Conservation (phyloP, 2,329 filamentous ascomycete genomes). For the Exophiala xenobiotica region DNA sequence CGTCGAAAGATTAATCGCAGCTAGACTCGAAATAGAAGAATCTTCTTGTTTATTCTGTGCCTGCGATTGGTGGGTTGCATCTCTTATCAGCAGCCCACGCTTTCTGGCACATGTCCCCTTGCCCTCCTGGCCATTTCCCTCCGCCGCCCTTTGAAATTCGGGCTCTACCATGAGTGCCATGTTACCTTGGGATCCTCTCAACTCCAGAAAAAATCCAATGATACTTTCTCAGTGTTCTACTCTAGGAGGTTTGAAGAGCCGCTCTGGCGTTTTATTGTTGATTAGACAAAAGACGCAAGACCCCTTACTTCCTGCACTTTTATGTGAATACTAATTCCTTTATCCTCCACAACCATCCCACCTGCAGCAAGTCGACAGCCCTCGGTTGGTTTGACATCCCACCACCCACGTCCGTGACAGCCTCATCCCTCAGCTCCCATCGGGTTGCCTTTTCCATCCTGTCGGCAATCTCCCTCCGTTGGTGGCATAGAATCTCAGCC, state of each 20-base stretch:
- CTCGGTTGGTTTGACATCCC: too few species aligned
- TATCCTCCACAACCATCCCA: conserved; percentile 1
- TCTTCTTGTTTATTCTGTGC: background rate
- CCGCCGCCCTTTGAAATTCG: background rate
- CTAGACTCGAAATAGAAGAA: background rate
- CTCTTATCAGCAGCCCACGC: background rate
- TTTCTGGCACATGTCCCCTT: conserved; percentile 1
- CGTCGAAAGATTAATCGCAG: conserved; percentile 1
- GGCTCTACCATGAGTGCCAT: too few species aligned
- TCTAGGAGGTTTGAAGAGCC: too few species aligned
- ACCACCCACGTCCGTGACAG: conserved; percentile 5
- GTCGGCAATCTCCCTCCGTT: background rate
- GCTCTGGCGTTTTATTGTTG: too few species aligned
- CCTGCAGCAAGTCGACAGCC: background rate
- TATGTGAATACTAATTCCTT: too few species aligned
- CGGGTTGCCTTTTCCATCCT: background rate
- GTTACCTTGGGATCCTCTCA: too few species aligned
- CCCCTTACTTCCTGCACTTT: too few species aligned
- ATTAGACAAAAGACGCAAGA: too few species aligned
- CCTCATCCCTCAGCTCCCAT: background rate
- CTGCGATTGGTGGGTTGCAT: background rate
- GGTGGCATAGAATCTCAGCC: background rate
- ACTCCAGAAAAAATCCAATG: background rate
- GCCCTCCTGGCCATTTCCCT: background rate
- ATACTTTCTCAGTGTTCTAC: too few species aligned